phyloP scores from a whole-genome alignment of 768 basidiomycete species.

The Leucogyrophana mollusca region DNA sequence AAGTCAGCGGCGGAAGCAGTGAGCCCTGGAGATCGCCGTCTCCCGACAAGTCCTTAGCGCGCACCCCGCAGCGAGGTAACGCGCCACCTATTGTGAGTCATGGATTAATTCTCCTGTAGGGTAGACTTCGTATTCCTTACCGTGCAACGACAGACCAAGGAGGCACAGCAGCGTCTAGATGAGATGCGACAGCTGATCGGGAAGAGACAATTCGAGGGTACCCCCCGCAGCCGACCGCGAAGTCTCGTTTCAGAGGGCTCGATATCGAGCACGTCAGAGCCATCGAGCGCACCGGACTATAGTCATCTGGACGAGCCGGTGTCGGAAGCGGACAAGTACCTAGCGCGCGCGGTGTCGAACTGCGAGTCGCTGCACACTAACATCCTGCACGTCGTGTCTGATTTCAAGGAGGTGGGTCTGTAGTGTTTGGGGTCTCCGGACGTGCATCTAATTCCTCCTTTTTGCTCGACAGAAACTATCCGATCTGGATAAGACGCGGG shows the following conservation, averaged over 20 bases:
- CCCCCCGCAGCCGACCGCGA: slow-evolving; percentile 48
- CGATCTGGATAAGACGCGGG: slow-evolving; percentile 61
- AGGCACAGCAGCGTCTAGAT: slow-evolving; percentile 75
- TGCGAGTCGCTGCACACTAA: slow-evolving; percentile 57
- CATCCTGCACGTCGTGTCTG: slow-evolving; percentile 46
- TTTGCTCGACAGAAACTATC: slow-evolving; percentile 44
- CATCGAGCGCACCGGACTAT: slow-evolving; percentile 11
- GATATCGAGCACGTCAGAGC: slow-evolving; percentile 16
- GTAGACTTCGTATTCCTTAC: slow-evolving; percentile 4
- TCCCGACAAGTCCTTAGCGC: slow-evolving; percentile 50
- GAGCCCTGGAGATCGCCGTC: slow-evolving; percentile 48
- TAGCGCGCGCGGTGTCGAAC: slow-evolving; percentile 48
- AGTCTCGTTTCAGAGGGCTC: slow-evolving; percentile 25
- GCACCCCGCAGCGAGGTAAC: slow-evolving; percentile 43
- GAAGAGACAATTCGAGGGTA: slow-evolving; percentile 52
- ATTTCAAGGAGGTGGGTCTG: slow-evolving; percentile 70
- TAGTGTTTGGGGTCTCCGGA: too few relatives aligned
- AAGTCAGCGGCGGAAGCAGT: slow-evolving; percentile 28
- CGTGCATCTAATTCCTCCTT: slow-evolving; percentile 1
- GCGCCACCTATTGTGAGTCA: slow-evolving; percentile 41
- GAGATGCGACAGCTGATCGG: slow-evolving; percentile 80
- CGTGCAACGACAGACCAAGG: slow-evolving; percentile 52
- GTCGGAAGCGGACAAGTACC: slow-evolving; percentile 55
- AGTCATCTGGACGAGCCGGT: slow-evolving; percentile 47
- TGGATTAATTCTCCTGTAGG: slow-evolving; percentile 3